phyloP scores from a whole-genome alignment of 1,284 basidiomycete genomes.

The Marasmius sp. region DNA sequence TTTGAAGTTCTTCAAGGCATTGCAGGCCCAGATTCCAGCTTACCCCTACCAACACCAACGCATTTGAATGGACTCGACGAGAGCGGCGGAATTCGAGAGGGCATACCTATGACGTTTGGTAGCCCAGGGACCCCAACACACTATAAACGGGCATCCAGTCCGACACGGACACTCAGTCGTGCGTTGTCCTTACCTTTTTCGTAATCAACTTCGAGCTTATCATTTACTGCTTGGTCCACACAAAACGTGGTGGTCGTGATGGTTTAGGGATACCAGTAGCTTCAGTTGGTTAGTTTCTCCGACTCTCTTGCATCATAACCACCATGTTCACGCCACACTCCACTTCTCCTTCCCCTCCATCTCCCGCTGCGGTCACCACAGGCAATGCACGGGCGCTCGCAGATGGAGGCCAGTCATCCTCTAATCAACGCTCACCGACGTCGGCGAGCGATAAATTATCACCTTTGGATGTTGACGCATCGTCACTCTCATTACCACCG shows the following conservation, averaged over 20 bases:
- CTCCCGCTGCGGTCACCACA: constrained; percentile 32
- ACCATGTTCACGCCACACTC: background rate
- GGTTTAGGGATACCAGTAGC: constrained; percentile 73
- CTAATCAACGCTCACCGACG: constrained; percentile 22
- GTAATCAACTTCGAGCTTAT: constrained; percentile 19
- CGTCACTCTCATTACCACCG: constrained; percentile 23
- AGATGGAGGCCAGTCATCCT: constrained; percentile 57
- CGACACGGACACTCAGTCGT: constrained; percentile 78
- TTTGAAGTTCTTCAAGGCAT: constrained; percentile 69
- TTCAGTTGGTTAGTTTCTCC: constrained; percentile 63
- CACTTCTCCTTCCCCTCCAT: constrained; percentile 12
- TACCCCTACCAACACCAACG: constrained; percentile 54
- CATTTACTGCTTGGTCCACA: background rate
- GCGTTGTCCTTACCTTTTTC: constrained; percentile 33
- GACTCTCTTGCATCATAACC: background rate
- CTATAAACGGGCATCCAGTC: constrained; percentile 62
- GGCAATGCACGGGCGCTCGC: constrained; percentile 80
- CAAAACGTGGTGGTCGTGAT: background rate
- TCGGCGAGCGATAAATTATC: constrained; percentile 22
- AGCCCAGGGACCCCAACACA: constrained; percentile 36
- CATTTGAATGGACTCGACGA: constrained; percentile 35
- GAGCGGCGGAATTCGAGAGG: constrained; percentile 61
- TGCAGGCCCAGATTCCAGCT: constrained; percentile 70
- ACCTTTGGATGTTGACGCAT: constrained; percentile 29
- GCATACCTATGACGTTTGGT: constrained; percentile 61